Evolutionary conservation across 495 filamentous ascomycete genomes (phyloP), one percentile per base, ranked within the genome.

Genomic region (Podospora tetraspora): DNA sequence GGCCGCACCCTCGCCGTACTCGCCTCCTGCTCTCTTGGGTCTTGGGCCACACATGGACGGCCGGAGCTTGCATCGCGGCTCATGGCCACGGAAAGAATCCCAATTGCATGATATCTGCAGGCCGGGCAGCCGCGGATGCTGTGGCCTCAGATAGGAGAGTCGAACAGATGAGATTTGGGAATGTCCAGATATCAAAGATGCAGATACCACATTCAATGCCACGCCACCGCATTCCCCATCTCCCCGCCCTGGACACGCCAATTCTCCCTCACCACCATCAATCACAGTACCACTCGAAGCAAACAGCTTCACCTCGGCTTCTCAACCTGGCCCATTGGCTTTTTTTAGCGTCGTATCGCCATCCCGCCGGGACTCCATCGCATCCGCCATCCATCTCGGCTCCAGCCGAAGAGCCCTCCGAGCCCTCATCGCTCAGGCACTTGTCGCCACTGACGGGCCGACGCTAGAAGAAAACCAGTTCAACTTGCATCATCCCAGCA

Each of bases 401-500:
- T 6, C n/a, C 43, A 52, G 43, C 43, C 43, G 43, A 52, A 52
- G 19, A 25, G 2, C 25, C 25, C 25, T 25, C 25, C 25, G 25
- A 25, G 25, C 25, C 25, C 25, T 25, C 25, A 25, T 25, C 27
- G 4, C 27, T 27, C 27, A n/a, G 43, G 43, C 37, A 2, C 43
- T 34, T 52, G 43, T 52, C 43, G 43, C 43, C 43, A 52, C 43
- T 52, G 43, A 52, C 43, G 43, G 43, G 16, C 43, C 43, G 43
- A n/a, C 43, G 43, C 43, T 52, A 52, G 43, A 52, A 52, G 43
- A 52, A 52, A 52, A n/a, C 43, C 43, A 52, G 43, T 8, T 52
- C 43, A n/a, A 60, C 59, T 60, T 16, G 59, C 57, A 16, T 62
- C 16, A 27, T 69, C 68, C 64, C 64, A 27, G 63, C 25, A 29